Percentiles rank a stretch among this genome's conserved stretches.
Evolutionary conservation across 2,329 filamentous ascomycete species (phyloP).

Genomic region (Xylariaceae sp.): DNA sequence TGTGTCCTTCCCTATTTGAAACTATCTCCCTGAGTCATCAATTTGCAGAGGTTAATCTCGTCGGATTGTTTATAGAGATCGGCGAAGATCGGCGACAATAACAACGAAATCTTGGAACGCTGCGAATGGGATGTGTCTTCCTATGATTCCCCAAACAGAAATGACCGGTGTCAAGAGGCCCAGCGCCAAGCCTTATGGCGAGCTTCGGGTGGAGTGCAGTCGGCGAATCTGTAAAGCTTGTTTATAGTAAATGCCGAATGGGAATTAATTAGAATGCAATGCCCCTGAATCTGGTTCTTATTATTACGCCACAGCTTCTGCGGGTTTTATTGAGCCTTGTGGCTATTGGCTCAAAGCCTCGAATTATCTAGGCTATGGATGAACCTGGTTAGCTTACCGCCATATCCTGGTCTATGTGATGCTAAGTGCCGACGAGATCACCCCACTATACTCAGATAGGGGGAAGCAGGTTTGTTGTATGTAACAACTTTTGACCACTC

Average conservation of each 20-base stretch:
- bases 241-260: constrained; percentile 3
- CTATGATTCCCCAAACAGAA: constrained; percentile 15
- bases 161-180: constrained; percentile 22
- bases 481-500: neutral
- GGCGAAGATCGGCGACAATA: constrained; percentile 15
- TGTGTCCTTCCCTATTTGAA: constrained; percentile 24
- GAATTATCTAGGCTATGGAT: constrained; percentile 4
- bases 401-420: neutral
- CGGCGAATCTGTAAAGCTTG: constrained; percentile 11
- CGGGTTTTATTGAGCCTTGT: constrained; percentile 4
- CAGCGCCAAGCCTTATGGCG: constrained; percentile 20
- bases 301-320: constrained; percentile 5
- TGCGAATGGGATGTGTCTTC: neutral
- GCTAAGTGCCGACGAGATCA: constrained; percentile 12
- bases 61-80: constrained; percentile 4
- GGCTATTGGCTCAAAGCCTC: neutral
- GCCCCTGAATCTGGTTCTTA: neutral
- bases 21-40: constrained; percentile 12
- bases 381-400: neutral
- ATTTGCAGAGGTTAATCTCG: neutral
- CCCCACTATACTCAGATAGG: neutral
- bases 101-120: constrained; percentile 16
- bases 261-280: constrained; percentile 19
- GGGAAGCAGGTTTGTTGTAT: neutral
- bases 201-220: constrained; percentile 3